Evolutionary conservation across 2,329 filamentous ascomycete genomes (phyloP).

Genomic region (Ophiostoma australiae): DNA sequence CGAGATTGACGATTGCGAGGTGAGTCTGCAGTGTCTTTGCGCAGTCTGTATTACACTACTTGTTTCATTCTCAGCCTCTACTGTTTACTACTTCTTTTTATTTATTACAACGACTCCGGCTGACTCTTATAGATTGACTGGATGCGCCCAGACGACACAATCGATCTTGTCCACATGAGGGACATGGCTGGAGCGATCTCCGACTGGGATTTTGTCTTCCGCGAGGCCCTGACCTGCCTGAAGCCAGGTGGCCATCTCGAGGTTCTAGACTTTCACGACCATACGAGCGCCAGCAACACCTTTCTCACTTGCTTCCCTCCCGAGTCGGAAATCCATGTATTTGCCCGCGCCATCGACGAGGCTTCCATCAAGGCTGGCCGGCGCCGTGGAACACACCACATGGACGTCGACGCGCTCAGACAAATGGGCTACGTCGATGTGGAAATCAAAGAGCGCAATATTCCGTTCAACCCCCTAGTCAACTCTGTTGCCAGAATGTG

Average conservation of each 20-base stretch:
- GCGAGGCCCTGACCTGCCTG: slow-evolving; percentile 48
- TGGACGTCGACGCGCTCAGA: slow-evolving; percentile 34
- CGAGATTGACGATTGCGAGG: slow-evolving; percentile 55
- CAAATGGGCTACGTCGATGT: slow-evolving; percentile 44
- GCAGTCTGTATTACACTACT: background rate
- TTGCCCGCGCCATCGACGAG: slow-evolving; percentile 30
- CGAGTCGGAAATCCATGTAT: slow-evolving; percentile 41
- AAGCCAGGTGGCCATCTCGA: slow-evolving; percentile 52
- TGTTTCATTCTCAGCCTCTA: background rate
- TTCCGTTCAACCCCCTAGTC: slow-evolving; percentile 43
- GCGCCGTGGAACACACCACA: slow-evolving; percentile 26
- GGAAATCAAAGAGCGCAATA: slow-evolving; percentile 39
- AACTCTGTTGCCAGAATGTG: slow-evolving; percentile 43
- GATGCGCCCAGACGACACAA: slow-evolving; percentile 48
- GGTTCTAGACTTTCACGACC: slow-evolving; percentile 40
- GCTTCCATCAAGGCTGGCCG: slow-evolving; percentile 42
- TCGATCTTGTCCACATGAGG: slow-evolving; percentile 55
- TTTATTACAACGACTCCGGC: background rate
- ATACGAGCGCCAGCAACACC: slow-evolving; percentile 34
- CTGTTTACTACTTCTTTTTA: background rate
- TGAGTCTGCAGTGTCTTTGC: slow-evolving; percentile 6
- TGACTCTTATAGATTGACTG: slow-evolving; percentile 39
- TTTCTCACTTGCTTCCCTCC: slow-evolving; percentile 34
- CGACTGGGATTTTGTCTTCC: slow-evolving; percentile 53
- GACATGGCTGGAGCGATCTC: slow-evolving; percentile 52